Percentiles rank a stretch among this genome's conserved stretches.
Evolutionary conservation across 139 green algal genomes (phyloP).

Genomic region (Chlorella sorokiniana): DNA sequence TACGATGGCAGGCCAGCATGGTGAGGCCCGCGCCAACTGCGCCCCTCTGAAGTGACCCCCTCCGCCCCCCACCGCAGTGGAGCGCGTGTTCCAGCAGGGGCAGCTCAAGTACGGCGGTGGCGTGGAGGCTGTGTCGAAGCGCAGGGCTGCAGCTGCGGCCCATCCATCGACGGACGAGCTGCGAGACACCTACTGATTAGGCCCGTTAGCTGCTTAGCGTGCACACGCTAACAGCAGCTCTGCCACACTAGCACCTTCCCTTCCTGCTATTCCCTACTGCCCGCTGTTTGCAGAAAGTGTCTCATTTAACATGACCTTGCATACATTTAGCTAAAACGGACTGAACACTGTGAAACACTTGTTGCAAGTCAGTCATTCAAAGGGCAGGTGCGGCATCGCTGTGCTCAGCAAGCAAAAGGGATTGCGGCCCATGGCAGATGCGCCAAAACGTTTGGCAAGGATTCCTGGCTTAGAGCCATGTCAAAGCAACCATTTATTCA

Average conservation of each 20-base stretch:
- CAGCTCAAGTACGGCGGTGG: conserved; percentile 12
- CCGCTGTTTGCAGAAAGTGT: background rate
- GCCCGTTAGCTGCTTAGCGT: no score
- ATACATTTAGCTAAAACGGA: no score
- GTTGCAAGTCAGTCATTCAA: background rate
- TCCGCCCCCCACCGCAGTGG: background rate
- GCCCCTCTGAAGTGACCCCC: background rate
- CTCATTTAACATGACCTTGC: background rate
- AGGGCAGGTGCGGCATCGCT: background rate
- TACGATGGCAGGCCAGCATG: no score
- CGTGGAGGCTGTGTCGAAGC: background rate
- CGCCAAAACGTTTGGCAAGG: no score
- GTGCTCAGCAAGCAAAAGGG: no score
- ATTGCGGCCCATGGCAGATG: no score
- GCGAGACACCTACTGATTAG: conserved; percentile 22
- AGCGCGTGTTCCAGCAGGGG: conserved; percentile 9
- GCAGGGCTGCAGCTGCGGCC: background rate
- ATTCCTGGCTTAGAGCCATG: no score
- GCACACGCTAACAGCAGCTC: no score
- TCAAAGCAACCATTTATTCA: no score
- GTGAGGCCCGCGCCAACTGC: no score
- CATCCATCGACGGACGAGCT: conserved; percentile 4
- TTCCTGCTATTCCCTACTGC: background rate
- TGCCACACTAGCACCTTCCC: background rate
- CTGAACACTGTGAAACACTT: no score